Conservation (phyloP, 495 filamentous ascomycete genomes). For the Cryomyces minteri region DNA sequence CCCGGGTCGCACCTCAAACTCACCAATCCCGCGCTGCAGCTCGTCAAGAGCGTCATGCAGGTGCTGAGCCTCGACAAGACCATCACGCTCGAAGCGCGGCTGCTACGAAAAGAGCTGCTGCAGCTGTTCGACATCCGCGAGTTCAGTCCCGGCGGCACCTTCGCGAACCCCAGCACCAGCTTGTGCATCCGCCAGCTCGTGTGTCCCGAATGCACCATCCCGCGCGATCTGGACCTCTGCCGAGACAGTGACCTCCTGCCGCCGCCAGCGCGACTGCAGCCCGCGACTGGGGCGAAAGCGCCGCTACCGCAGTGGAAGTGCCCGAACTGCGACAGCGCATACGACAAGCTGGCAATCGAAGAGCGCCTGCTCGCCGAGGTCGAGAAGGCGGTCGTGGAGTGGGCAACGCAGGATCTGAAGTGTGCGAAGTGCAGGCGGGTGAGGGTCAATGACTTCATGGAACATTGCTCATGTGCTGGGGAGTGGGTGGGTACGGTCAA, state of each 20-base stretch:
- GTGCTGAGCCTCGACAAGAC: conserved; percentile 79
- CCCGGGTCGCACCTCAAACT: conserved; percentile 53
- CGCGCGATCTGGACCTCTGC: conserved; percentile 81
- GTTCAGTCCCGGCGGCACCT: conserved; percentile 72
- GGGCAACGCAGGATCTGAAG: conserved; percentile 81
- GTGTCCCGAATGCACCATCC: conserved; percentile 73
- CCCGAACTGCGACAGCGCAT: conserved; percentile 54
- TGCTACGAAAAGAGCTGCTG: conserved; percentile 77
- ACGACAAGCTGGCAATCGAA: conserved; percentile 60
- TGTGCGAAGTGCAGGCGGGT: conserved; percentile 49
- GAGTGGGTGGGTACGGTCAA: conserved; percentile 57
- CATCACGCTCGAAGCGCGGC: conserved; percentile 64
- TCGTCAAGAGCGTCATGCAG: conserved; percentile 82
- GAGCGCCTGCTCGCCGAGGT: conserved; percentile 65
- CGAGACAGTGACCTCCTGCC: conserved; percentile 67
- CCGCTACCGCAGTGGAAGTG: conserved; percentile 48
- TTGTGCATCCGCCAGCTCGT: conserved; percentile 57
- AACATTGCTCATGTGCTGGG: conserved; percentile 87
- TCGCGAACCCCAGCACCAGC: conserved; percentile 66
- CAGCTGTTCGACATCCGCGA: conserved; percentile 83
- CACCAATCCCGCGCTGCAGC: conserved; percentile 62
- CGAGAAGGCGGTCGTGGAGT: conserved; percentile 54
- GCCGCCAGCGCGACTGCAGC: conserved; percentile 21
- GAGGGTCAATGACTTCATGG: conserved; percentile 82
- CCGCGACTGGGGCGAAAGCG: neutral